Conservation (phyloP, 2,329 filamentous ascomycete species). For the Arachnomyces sp. region DNA sequence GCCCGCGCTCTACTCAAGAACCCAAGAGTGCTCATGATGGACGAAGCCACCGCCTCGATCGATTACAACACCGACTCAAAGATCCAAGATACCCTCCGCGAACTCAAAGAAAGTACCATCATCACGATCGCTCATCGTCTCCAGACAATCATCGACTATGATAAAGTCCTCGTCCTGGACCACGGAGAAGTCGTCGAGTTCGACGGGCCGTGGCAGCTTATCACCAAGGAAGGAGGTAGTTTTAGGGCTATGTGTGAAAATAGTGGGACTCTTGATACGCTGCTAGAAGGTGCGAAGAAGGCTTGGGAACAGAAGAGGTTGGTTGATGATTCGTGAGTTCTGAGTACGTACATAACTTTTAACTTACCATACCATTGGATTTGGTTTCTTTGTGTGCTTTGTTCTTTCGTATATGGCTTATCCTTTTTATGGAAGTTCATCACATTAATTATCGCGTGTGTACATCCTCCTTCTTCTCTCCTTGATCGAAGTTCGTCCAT, state of each 20-base stretch:
- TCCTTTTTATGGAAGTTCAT: too few relatives aligned
- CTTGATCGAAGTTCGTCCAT: too few relatives aligned
- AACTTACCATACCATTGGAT: too few relatives aligned
- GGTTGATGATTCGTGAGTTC: constrained; percentile 35
- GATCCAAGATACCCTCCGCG: constrained; percentile 94
- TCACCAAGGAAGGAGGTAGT: constrained; percentile 60
- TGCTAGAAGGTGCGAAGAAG: constrained; percentile 49
- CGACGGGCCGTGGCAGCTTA: constrained; percentile 78
- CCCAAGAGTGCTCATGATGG: constrained; percentile 94
- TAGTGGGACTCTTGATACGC: constrained; percentile 54
- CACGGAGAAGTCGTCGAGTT: constrained; percentile 82
- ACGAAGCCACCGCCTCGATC: constrained; percentile 95
- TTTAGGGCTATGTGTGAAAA: constrained; percentile 64
- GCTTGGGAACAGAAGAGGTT: constrained; percentile 42
- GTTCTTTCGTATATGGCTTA: too few relatives aligned
- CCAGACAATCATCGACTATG: constrained; percentile 96
- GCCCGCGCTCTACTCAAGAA: constrained; percentile 86
- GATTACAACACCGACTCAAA: constrained; percentile 93
- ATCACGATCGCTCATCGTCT: constrained; percentile 94
- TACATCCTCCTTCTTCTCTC: too few relatives aligned
- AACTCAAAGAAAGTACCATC: constrained; percentile 78
- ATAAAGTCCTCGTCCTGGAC: constrained; percentile 92
- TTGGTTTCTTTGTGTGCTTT: too few relatives aligned
- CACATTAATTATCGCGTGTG: too few relatives aligned
- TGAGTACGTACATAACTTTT: not conserved